Conservation (phyloP, 2,329 filamentous ascomycete species). For the Aphanoascus verrucosus region DNA sequence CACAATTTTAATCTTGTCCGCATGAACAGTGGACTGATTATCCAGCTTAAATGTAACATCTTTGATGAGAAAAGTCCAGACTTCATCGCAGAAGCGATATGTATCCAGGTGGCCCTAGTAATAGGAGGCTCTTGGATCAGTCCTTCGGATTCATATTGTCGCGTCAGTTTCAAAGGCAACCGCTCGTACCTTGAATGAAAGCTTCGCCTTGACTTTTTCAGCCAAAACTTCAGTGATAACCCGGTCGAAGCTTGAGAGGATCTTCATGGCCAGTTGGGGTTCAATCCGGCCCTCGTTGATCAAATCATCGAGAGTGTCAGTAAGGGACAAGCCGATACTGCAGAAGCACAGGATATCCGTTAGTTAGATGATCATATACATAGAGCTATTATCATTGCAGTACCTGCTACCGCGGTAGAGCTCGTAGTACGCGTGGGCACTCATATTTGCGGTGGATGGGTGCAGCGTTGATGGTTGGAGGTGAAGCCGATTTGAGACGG, state of each 20-base stretch:
- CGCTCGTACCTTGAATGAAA: constrained; percentile 81
- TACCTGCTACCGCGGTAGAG: constrained; percentile 98
- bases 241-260: constrained; percentile 88
- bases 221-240: constrained; percentile 83
- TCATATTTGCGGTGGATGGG: constrained; percentile 30
- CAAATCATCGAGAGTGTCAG: constrained; percentile 92
- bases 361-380: constrained; percentile 4
- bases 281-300: constrained; percentile 93
- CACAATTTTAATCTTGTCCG: constrained; percentile 96
- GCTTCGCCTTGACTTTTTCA: constrained; percentile 79
- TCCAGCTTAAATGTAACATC: constrained; percentile 99
- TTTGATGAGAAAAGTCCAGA: constrained; percentile 99
- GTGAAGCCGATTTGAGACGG: background rate
- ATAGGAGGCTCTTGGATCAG: constrained; percentile 5
- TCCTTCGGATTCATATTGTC: background rate
- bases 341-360: constrained; percentile 15
- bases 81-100: constrained; percentile 98
- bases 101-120: constrained; percentile 85
- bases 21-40: constrained; percentile 60
- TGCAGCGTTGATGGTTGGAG: background rate
- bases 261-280: constrained; percentile 97
- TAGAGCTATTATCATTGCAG: constrained; percentile 14
- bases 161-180: background rate
- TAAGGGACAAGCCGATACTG: constrained; percentile 85
- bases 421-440: constrained; percentile 63